Evolutionary conservation across 73 alveolate species (phyloP).

Genomic region (Paramecium caudatum): DNA sequence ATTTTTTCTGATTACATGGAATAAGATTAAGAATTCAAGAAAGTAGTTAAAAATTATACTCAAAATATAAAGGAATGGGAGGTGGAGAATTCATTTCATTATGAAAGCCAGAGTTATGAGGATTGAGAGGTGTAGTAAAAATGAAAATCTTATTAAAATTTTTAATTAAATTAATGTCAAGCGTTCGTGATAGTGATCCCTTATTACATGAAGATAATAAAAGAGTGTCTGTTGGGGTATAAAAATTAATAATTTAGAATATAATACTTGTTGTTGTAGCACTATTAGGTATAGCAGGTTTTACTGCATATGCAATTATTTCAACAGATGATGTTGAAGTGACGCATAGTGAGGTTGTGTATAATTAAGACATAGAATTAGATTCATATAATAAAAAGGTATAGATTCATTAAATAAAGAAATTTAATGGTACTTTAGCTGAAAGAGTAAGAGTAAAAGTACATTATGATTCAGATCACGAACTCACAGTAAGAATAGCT

Average conservation of each 20-base stretch:
- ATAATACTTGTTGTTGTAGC: not conserved
- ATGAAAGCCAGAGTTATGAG: too few species aligned
- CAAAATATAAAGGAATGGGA: too few species aligned
- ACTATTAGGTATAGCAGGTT: conserved; percentile 16
- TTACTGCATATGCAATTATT: conserved; percentile 21
- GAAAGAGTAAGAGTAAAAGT: conserved; percentile 3
- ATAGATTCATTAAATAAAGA: not conserved
- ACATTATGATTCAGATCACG: not conserved
- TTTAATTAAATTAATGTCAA: conserved; percentile 4
- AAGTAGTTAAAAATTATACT: too few species aligned
- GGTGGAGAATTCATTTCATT: too few species aligned
- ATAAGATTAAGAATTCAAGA: too few species aligned
- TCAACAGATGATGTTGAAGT: not conserved
- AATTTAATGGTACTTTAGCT: conserved; percentile 11
- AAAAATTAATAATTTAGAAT: not conserved
- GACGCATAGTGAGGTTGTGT: not conserved
- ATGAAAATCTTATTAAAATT: too few species aligned
- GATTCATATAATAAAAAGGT: too few species aligned
- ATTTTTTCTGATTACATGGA: too few species aligned
- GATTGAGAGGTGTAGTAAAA: too few species aligned
- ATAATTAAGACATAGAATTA: not conserved
- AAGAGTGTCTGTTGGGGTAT: not conserved
- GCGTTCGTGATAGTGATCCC: not conserved
- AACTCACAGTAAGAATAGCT: not conserved
- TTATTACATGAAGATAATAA: not conserved